Base-by-base conservation (phyloP, 371 early-diverging fungal species). In the Circinella umbellata region DNA sequence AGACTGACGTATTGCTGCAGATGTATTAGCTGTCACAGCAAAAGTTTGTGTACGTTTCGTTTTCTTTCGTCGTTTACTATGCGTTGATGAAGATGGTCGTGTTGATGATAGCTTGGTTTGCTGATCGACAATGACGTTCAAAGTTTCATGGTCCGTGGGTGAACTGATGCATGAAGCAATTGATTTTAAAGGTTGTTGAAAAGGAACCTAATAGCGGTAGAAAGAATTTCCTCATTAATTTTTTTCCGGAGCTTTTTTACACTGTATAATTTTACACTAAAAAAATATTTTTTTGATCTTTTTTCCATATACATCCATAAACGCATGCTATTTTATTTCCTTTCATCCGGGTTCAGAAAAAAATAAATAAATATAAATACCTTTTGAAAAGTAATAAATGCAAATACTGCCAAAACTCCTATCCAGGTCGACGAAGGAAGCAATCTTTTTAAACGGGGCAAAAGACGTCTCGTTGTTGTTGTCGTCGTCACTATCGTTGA, bases 121-220 rank as follows among this genome's bases (percentile, higher is more conserved):
- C 1, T 47, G 11, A 15, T 11, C 93, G 66, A 91, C 94, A 66
- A 90, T 88, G 42, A 87, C 87, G 35, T 89, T 27, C 27, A 27
- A 27, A 27, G 27, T 88, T 0, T 92, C 85, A 76, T 97, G 96
- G 35, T n/a, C 57, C 10, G 57, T 10, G n/a, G 57, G 57, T n/a
- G 57, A 57, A 18, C n/a, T 57, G 34, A 57, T 57, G 35, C 57
- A 57, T 34, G 57, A 57, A 57, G 57, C 57, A 34, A 57, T 57
- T 27, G 57, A 57, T 27, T 57, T 57, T 11, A 57, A n/a, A 18
- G 57, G 57, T n/a, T 57, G 57, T 11, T 57, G 57, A 10, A 57
- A 57, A 34, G 57, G 57, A 34, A 57, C 57, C 57, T 57, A 57
- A 34, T 57, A 34, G 34, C 57, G 57, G 57, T 27, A 57, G 20